Base-by-base conservation (phyloP, 2,329 filamentous ascomycete species). In the Dactylellina sp. region DNA sequence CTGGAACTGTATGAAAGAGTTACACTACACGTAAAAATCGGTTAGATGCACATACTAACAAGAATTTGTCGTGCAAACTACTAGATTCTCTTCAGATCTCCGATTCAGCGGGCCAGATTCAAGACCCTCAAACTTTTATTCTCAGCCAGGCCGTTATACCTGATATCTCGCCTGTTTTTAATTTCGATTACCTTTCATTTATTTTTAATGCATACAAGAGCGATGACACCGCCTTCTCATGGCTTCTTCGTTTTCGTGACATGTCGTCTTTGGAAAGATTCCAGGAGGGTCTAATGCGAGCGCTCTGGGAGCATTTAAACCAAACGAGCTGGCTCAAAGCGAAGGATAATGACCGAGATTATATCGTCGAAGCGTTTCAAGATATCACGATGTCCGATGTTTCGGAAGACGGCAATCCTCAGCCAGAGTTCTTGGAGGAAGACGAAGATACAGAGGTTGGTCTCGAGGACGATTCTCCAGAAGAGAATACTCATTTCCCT, bases 181-280 rank as follows among this genome's bases (percentile, higher is more conserved):
- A 98, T 82, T 98, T 97, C 77, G 95, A 99, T 81, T 98, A 94
- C 79, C 85, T 97, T n/a, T 98, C 94, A 0, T 98, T 98, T 81
- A 97, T 99, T 79, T 99, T 99, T 86, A 99, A 99, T 79, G 93
- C 97, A 80, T 98, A 97, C 80, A 86, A 89, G 37, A 61, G 75
- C 22, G 92, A 97, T 81, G 92, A 93, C 1, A 91, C 91, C 1
- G 94, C 95, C 2, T 96, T 93, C 81, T 99, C 95, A 0, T 99
- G 95, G 94, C 86, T 99, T 12, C 84, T 99, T 37, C 89, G 93
- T 12, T 99, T 99, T 84, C 92, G 90, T 78, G 91, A 97, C 77
- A 90, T 93, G 77, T 84, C 88, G 18, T 89, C 89, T 0, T 85
- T 96, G 59, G 93, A 97, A 80, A 86, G 87, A 25, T 97, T 99